Evolutionary conservation across 768 basidiomycete genomes (phyloP), one percentile per base, ranked within the genome.

Genomic region (Rhizopogon roseolus): DNA sequence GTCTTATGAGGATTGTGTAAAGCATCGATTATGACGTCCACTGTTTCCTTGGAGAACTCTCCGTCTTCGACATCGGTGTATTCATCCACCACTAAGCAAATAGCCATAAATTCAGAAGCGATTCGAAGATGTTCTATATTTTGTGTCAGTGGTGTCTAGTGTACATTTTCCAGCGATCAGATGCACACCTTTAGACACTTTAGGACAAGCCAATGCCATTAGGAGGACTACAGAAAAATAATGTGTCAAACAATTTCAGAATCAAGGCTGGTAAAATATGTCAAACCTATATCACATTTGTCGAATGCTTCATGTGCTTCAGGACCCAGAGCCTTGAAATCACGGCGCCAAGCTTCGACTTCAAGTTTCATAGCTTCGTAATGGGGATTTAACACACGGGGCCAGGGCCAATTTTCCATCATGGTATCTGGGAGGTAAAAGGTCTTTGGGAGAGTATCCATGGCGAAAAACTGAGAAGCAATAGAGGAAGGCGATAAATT

Each of bases 401-500:
- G 61, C 76, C 73, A 79, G 2, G 76, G 76, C 78, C 78, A 81
- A 13, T 61, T 61, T 9, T 22, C n/a, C n/a, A 55, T 55, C 40
- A 80, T 64, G 8, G 71, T 72, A 25, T 74, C 66, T 5, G 77
- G 76, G 38, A 78, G 64, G 46, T 59, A 57, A 13, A 57, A 41
- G 27, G 36, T 36, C 19, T 5, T 34, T 28, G 16, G 7, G 27
- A 8, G 16, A 43, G 42, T 4, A 16, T 28, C 27, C 42, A 44
- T 44, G 22, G 22, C 3, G 22, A 3, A 22, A 22, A 22, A 22
- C 22, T 22, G 22, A 22, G 22, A 22, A 22, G 22, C 22, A 22
- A 22, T 22, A 22, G 22, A 22, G 22, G 22, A 22, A 22, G 3
- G 22, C 3, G 22, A 22, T 3, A 22, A 22, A 22, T 22, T 22